Base-by-base conservation (phyloP, 768 basidiomycete species). In the Hypholoma sublateritium region DNA sequence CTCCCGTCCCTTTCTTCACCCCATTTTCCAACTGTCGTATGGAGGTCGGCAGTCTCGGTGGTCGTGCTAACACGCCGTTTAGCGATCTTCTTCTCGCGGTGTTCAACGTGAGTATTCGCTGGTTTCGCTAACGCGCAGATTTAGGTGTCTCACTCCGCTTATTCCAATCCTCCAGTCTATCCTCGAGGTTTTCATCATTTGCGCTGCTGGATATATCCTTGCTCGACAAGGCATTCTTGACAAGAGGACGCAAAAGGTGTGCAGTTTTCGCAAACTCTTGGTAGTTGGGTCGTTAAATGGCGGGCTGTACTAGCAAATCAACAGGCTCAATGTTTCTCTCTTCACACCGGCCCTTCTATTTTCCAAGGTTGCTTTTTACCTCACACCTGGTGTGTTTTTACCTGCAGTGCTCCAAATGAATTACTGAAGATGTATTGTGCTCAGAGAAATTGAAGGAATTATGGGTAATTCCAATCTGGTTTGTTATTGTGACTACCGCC, bases 311-410 rank as follows among this genome's bases (percentile, higher is more conserved):
- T 65, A 91, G 89, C 82, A 85, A 81, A 74, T 93, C 17, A 93
- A 93, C 65, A 78, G 82, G 19, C 74, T 96, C 51, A 96, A 95
- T 69, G 85, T 96, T 21, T 89, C 89, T 0, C 82, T 98, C 32
- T 97, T 98, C 74, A 93, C 91, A 0, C 90, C 91, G 0, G 87
- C 89, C 0, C 82, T 95, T 5, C 77, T 96, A 32, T 95, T 96
- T 73, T 94, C 91, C 12, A 98, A 97, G 74, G 94, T 98, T 19
- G 96, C 95, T 0, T 96, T 95, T 75, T 92, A 89, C 69, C 71
- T 95, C 41, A 84, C 89, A 0, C 94, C 95, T 68, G 83, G 89
- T 83, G 21, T 7, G 53, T 43, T 5, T 17, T 28, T n/a, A 11
- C 47, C 24, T 51, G n/a, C 21, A 11, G 34, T 9, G n/a, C 12